phyloP scores from a whole-genome alignment of 257 asterid genomes.

The Pogostemon cablin region DNA sequence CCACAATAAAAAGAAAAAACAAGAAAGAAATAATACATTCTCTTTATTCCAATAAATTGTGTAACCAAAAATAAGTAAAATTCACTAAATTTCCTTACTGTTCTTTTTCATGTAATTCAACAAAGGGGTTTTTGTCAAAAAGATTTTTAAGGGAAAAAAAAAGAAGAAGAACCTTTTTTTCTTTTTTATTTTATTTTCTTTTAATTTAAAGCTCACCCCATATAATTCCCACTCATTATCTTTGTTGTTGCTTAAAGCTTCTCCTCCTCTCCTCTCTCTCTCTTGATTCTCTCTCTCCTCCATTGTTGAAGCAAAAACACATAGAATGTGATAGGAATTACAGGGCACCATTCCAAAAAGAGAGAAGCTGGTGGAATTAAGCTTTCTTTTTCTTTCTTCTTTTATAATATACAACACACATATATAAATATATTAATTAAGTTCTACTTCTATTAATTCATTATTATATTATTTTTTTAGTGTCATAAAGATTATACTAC shows the following conservation, averaged over 20 bases:
- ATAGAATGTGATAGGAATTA: constrained; percentile 42
- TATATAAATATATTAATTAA: constrained; percentile 40
- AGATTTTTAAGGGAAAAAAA: constrained; percentile 32
- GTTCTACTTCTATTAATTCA: constrained; percentile 9
- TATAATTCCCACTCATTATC: constrained; percentile 97
- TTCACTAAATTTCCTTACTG: constrained; percentile 28
- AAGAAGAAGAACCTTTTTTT: constrained; percentile 47
- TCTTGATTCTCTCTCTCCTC: constrained; percentile 37
- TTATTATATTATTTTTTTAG: background rate
- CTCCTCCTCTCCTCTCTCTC: constrained; percentile 44
- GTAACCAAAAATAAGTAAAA: constrained; percentile 2
- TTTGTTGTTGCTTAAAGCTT: constrained; percentile 92
- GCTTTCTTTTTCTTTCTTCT: background rate
- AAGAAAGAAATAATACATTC: background rate
- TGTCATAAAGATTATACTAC: too few species aligned
- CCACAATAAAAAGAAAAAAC: constrained; percentile 50
- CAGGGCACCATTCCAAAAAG: constrained; percentile 43
- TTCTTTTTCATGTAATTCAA: constrained; percentile 40
- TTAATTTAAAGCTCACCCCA: constrained; percentile 76
- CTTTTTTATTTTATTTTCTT: constrained; percentile 32
- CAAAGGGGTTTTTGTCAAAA: constrained; percentile 52
- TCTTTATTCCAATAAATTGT: constrained; percentile 13
- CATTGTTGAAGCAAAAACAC: constrained; percentile 44
- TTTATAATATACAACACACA: constrained; percentile 18
- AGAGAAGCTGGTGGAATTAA: constrained; percentile 5